These are phyloP conservation scores for Syzygium aqueum DNA, from an alignment of 345 rosid genomes.

Conservation along the genomic window DNA sequence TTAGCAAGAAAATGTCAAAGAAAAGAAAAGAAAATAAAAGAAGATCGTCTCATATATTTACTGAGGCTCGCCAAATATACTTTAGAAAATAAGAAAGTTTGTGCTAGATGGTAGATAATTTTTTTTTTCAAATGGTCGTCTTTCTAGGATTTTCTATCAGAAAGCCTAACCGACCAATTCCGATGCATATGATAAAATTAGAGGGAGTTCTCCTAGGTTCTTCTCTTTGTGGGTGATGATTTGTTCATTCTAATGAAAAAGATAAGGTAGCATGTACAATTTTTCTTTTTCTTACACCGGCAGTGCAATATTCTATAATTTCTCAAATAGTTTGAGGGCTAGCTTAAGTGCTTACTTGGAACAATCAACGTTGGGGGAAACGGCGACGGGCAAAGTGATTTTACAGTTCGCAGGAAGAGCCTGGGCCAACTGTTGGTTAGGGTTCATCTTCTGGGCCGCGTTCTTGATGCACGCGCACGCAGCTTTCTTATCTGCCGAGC, in stretches of 20 bases:
- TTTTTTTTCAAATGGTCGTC: background rate
- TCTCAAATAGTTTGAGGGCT: background rate
- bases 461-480: constrained; percentile 67
- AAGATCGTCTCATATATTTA: background rate
- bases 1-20: background rate
- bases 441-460: constrained; percentile 39
- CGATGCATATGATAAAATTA: background rate
- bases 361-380: constrained; percentile 58
- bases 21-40: background rate
- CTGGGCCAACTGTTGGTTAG: constrained; percentile 43
- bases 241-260: background rate
- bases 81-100: background rate
- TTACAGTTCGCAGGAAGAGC: constrained; percentile 52
- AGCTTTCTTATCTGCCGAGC: constrained; percentile 46
- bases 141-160: background rate
- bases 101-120: background rate
- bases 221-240: background rate
- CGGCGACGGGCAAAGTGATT: constrained; percentile 33
- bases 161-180: background rate
- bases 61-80: background rate
- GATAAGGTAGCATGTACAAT: background rate
- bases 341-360: constrained; percentile 28
- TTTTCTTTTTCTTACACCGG: background rate
- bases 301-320: background rate
- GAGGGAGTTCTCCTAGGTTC: background rate